Conservation (phyloP, 768 basidiomycete species). For the Nevesoporus exiguus region DNA sequence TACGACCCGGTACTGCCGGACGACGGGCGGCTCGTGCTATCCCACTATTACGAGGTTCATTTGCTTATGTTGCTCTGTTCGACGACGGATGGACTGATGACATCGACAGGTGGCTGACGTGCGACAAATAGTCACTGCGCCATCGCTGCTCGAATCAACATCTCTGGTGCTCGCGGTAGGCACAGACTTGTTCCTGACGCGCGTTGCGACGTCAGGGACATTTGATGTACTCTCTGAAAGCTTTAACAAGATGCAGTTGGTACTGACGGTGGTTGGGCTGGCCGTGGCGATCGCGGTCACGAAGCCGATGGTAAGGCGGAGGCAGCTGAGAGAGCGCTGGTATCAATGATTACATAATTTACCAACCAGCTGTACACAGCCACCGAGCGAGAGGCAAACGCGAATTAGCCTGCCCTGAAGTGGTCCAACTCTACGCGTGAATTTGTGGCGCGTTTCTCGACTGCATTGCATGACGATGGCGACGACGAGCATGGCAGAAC, state of each 20-base stretch:
- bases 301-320: constrained; percentile 75
- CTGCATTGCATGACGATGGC: neutral
- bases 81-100: neutral
- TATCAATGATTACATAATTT: constrained; percentile 36
- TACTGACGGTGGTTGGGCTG: constrained; percentile 74
- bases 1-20: constrained; percentile 80
- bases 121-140: constrained; percentile 69
- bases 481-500: constrained; percentile 1
- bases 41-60: constrained; percentile 53
- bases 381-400: constrained; percentile 9
- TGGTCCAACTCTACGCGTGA: too few species aligned
- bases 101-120: constrained; percentile 58
- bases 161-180: constrained; percentile 85
- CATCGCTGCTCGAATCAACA: constrained; percentile 88
- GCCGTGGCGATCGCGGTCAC: constrained; percentile 73
- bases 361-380: too few species aligned
- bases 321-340: constrained; percentile 68
- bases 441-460: neutral
- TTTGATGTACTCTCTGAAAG: constrained; percentile 90
- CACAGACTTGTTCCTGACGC: constrained; percentile 84
- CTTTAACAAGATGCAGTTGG: constrained; percentile 91
- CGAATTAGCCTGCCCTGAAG: constrained; percentile 28
- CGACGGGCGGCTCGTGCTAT: constrained; percentile 57
- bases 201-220: constrained; percentile 81
- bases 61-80: neutral